Base-by-base conservation (phyloP, 2,329 filamentous ascomycete species). In the Laburnicola sp. region DNA sequence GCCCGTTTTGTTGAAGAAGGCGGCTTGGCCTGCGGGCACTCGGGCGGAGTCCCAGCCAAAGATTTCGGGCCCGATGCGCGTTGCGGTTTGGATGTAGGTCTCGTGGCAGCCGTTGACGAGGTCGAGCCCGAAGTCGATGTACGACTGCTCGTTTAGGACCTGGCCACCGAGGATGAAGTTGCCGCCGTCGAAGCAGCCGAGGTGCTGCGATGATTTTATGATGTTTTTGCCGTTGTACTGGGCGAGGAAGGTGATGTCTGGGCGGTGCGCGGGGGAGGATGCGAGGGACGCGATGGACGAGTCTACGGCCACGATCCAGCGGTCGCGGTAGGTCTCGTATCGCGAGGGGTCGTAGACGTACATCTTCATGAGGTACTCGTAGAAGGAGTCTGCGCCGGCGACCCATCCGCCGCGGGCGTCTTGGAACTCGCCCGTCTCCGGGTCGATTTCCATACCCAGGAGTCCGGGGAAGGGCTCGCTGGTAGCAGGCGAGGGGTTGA, bases 361-460 rank as follows among this genome's bases (percentile, higher is more conserved):
- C 88, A 94, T 93, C 77, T 96, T 96, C 71, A 96, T 86, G 28
- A 96, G 81, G 64, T 95, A 95, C 74, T 95, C 90, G 74, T 95
- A 96, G 74, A 87, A 95, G 37, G 85, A 89, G 70, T 95, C 90
- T 27, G 82, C 82, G 5, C 88, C 87, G 44, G 87, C 89, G 34
- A 83, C 82, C 90, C 90, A 96, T 38, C 88, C 87, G 45, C 91
- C 90, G 1, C 59, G 64, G 23, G 80, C 80, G 65, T 93, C 83
- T 10, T 81, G 59, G 60, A 95, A 93, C 6, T 76, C 63, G 21
- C 91, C 91, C 3, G 82, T 84, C 1, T 75, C 66, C 54, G 90
- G 80, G 59, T 84, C 78, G 34, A 96, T 80, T 41, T 82, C 75
- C 26, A 81, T 85, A 4, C 91, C 91, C 0, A 93, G 73, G 21